Percentiles rank a stretch among this genome's conserved stretches.
Evolutionary conservation across 2,329 filamentous ascomycete species (phyloP).

Genomic region (Fusarium avenaceum): DNA sequence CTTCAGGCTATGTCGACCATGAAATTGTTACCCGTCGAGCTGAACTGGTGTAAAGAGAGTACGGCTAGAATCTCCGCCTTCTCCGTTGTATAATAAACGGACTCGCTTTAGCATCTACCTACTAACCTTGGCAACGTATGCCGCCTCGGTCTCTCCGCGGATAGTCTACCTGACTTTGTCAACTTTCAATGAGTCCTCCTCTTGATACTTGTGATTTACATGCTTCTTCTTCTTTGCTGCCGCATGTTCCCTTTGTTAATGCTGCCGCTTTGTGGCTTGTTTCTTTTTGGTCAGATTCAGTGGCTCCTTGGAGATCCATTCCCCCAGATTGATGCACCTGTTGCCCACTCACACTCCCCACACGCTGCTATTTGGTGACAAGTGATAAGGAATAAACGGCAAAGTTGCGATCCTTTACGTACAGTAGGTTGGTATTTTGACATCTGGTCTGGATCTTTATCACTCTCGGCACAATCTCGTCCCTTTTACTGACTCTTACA

Average conservation of each 20-base stretch:
- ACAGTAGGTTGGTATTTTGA: too few species aligned
- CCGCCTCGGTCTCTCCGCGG: neutral
- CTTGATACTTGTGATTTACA: neutral
- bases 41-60: slow-evolving; percentile 5
- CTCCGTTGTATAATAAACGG: slow-evolving; percentile 13
- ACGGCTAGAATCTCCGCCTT: slow-evolving; percentile 19
- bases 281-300: slow-evolving; percentile 23
- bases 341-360: slow-evolving; percentile 34
- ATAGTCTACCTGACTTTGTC: neutral
- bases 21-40: neutral
- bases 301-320: slow-evolving; percentile 33
- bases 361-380: slow-evolving; percentile 17
- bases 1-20: neutral
- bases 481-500: slow-evolving; percentile 2
- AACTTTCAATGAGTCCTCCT: neutral
- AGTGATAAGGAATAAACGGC: too few species aligned
- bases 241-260: slow-evolving; percentile 13
- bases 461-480: slow-evolving; percentile 14
- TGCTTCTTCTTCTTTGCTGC: slow-evolving; percentile 10
- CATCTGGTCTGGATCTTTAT: neutral
- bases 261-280: slow-evolving; percentile 31
- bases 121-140: neutral
- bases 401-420: too few species aligned
- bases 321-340: slow-evolving; percentile 35
- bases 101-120: slow-evolving; percentile 3